Evolutionary conservation across 495 filamentous ascomycete species (phyloP).

Genomic region (Sordaria brevicollis): DNA sequence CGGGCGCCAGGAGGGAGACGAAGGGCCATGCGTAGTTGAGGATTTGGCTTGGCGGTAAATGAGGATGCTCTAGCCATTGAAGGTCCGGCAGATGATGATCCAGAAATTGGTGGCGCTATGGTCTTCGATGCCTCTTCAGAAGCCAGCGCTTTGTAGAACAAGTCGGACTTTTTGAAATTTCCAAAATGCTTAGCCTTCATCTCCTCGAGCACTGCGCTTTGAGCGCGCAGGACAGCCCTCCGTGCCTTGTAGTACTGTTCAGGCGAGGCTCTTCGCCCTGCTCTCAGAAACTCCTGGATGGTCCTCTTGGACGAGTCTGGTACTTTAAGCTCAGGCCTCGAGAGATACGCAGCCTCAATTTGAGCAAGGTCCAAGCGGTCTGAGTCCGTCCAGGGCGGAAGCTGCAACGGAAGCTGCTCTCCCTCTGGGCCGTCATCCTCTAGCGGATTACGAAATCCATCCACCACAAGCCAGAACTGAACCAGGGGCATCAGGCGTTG

Average conservation of each 20-base stretch:
- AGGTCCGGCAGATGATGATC: slow-evolving; percentile 6
- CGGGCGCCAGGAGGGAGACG: slow-evolving; percentile 15
- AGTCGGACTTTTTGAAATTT: slow-evolving; percentile 80
- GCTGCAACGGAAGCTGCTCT: slow-evolving; percentile 47
- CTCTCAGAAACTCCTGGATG: slow-evolving; percentile 69
- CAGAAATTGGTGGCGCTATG: slow-evolving; percentile 4
- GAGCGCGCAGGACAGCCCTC: slow-evolving; percentile 68
- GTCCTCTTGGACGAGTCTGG: slow-evolving; percentile 52
- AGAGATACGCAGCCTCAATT: slow-evolving; percentile 83
- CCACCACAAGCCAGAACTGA: slow-evolving; percentile 98
- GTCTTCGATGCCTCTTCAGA: slow-evolving; percentile 66
- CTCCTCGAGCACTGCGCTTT: slow-evolving; percentile 71
- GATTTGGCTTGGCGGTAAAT: slow-evolving; percentile 27
- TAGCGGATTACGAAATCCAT: slow-evolving; percentile 91
- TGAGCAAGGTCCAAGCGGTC: slow-evolving; percentile 81
- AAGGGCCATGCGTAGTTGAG: slow-evolving; percentile 29
- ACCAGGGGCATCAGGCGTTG: slow-evolving; percentile 77
- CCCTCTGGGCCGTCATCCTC: slow-evolving; percentile 76
- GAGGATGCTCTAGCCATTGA: slow-evolving; percentile 22
- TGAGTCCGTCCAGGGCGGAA: slow-evolving; percentile 65
- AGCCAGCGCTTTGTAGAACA: slow-evolving; percentile 92
- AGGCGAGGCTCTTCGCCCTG: slow-evolving; percentile 61
- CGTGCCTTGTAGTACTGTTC: slow-evolving; percentile 77
- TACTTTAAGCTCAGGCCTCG: slow-evolving; percentile 69
- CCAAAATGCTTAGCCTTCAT: slow-evolving; percentile 72